Conservation (phyloP, 2,329 filamentous ascomycete genomes). For the Aspergillus sp. region DNA sequence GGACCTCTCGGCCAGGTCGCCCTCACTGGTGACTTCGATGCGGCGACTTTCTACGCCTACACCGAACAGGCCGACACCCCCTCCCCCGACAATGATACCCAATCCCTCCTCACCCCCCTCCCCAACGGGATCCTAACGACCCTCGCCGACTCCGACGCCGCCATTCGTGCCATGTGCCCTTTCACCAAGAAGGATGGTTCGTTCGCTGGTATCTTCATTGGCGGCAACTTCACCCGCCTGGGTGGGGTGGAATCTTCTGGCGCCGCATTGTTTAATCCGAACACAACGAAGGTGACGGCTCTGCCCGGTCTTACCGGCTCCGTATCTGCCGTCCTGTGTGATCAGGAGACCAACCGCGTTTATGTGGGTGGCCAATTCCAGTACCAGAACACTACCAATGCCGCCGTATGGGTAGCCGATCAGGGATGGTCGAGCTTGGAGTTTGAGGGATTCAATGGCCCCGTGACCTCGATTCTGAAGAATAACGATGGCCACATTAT, state of each 20-base stretch:
- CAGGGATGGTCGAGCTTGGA: constrained; percentile 75
- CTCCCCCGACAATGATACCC: constrained; percentile 69
- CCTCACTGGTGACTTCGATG: constrained; percentile 83
- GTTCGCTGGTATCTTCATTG: constrained; percentile 74
- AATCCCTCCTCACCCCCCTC: constrained; percentile 75
- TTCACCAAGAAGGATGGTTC: constrained; percentile 66
- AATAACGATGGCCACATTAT: constrained; percentile 79
- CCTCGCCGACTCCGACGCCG: constrained; percentile 73
- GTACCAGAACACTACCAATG: constrained; percentile 79
- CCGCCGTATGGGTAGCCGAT: constrained; percentile 71
- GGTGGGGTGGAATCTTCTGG: constrained; percentile 72
- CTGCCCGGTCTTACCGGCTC: constrained; percentile 78
- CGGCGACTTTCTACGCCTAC: constrained; percentile 86
- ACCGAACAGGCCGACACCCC: constrained; percentile 67
- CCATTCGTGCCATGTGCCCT: constrained; percentile 84
- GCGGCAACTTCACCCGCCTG: constrained; percentile 93
- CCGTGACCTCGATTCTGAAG: constrained; percentile 80
- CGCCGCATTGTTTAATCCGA: constrained; percentile 76
- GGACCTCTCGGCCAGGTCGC: constrained; percentile 76
- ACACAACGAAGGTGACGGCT: constrained; percentile 66
- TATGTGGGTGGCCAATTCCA: constrained; percentile 89
- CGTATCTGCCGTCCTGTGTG: constrained; percentile 80
- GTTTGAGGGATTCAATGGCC: constrained; percentile 92
- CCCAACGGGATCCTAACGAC: constrained; percentile 81
- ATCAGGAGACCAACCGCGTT: constrained; percentile 71